phyloP scores from a whole-genome alignment of 2,329 filamentous ascomycete species.

The Colletotrichum tamarilloi region DNA sequence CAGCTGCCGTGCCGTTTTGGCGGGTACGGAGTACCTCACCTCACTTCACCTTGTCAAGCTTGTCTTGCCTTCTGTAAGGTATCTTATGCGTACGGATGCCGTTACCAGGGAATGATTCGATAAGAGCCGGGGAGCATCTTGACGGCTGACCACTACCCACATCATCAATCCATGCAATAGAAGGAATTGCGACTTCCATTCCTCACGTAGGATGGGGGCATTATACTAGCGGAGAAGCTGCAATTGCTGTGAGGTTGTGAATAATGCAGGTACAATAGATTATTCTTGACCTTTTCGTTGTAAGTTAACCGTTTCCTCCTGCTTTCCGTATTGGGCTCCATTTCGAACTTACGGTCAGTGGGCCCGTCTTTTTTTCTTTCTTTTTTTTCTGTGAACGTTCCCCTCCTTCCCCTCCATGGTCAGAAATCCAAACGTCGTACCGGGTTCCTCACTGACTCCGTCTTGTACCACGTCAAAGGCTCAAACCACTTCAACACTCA shows the following conservation, averaged over 20 bases:
- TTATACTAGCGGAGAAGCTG: neutral
- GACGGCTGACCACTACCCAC: neutral
- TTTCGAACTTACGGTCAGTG: neutral
- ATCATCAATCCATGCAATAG: neutral
- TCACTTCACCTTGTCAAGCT: neutral
- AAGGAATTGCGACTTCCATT: neutral
- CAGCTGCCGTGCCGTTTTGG: conserved; percentile 18
- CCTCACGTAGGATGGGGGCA: neutral
- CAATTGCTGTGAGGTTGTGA: neutral
- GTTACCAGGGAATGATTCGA: neutral
- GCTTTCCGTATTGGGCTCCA: neutral
- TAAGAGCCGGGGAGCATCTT: neutral
- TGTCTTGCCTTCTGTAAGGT: no score
- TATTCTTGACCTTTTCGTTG: neutral
- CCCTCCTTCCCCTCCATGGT: neutral
- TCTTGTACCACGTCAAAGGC: neutral
- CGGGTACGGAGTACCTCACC: neutral
- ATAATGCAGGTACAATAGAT: neutral
- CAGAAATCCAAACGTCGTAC: neutral
- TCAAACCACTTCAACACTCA: neutral
- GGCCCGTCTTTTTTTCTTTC: neutral
- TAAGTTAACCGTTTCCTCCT: neutral
- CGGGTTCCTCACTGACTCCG: conserved; percentile 8
- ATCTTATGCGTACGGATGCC: neutral
- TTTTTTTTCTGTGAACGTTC: neutral